Conservation (phyloP, 257 asterid genomes). For the Nicotiana knightiana region DNA sequence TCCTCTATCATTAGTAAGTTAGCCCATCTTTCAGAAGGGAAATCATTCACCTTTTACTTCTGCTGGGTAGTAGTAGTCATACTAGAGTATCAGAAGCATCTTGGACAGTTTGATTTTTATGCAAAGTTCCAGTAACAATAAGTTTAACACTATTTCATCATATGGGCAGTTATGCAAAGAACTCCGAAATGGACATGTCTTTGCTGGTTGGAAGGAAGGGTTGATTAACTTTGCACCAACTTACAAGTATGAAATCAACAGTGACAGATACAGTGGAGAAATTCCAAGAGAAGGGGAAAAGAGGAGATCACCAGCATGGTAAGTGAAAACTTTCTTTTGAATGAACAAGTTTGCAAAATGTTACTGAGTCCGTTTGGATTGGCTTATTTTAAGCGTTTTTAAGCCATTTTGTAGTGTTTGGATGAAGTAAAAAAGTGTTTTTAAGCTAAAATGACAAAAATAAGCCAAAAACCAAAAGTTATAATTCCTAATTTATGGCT, state of each 20-base stretch:
- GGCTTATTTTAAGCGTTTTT: too few relatives aligned
- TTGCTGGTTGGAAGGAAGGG: slow-evolving; percentile 95
- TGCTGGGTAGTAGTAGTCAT: too few relatives aligned
- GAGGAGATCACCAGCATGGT: slow-evolving; percentile 96
- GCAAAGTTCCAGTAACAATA: neutral
- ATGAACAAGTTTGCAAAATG: neutral
- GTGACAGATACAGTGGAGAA: slow-evolving; percentile 67
- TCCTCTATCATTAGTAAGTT: too few relatives aligned
- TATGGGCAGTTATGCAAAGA: slow-evolving; percentile 60
- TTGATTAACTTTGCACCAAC: slow-evolving; percentile 79
- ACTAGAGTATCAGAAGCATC: too few relatives aligned
- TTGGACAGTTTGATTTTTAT: neutral
- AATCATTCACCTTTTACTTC: too few relatives aligned
- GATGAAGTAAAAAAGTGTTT: too few relatives aligned
- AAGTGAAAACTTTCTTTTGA: slow-evolving; percentile 13
- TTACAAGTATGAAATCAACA: slow-evolving; percentile 70
- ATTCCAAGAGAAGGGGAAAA: slow-evolving; percentile 76
- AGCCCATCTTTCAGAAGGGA: too few relatives aligned
- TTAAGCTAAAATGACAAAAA: too few relatives aligned
- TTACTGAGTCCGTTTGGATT: too few relatives aligned
- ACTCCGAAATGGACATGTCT: slow-evolving; percentile 68
- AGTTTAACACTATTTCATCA: slow-evolving; percentile 9
- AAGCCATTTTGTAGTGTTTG: too few relatives aligned
- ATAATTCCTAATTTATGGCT: too few relatives aligned
- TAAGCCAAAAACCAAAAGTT: too few relatives aligned